These are phyloP conservation scores for Pelargonium citronellum DNA, from an alignment of 441 rosid species.

Conservation along the genomic window DNA sequence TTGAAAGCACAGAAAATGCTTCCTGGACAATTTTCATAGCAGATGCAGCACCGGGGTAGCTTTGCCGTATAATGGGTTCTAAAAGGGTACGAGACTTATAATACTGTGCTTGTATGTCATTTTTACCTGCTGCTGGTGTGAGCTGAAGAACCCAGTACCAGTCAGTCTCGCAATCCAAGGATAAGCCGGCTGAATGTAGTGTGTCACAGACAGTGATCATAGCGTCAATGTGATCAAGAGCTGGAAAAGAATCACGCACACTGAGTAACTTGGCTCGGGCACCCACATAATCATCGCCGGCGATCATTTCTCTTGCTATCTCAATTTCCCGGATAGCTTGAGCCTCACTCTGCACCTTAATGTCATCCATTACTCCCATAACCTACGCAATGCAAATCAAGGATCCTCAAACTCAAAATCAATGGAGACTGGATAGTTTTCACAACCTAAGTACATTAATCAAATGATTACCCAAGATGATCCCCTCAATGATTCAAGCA, in stretches of 20 bases:
- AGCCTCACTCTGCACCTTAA: background rate
- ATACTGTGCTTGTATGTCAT: too few relatives aligned
- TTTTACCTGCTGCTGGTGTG: background rate
- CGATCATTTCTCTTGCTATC: constrained; percentile 11
- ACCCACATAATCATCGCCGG: constrained; percentile 2
- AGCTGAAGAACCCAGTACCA: background rate
- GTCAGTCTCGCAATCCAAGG: constrained; percentile 7
- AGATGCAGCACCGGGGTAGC: too few relatives aligned
- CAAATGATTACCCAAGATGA: too few relatives aligned
- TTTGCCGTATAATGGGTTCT: too few relatives aligned
- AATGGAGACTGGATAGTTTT: too few relatives aligned
- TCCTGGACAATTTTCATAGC: too few relatives aligned
- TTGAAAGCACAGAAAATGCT: too few relatives aligned
- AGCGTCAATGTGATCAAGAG: constrained; percentile 15
- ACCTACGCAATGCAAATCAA: too few relatives aligned
- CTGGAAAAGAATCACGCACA: constrained; percentile 3
- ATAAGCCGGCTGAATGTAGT: constrained; percentile 9
- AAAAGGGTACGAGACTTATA: too few relatives aligned
- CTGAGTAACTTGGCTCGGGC: constrained; percentile 11
- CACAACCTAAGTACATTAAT: too few relatives aligned
- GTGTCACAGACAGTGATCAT: constrained; percentile 18
- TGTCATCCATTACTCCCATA: constrained; percentile 7
- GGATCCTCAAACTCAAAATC: too few relatives aligned
- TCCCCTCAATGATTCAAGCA: too few relatives aligned
- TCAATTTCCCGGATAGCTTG: constrained; percentile 8